phyloP scores from a whole-genome alignment of 768 basidiomycete species.

The Leccinum incarnatum region DNA sequence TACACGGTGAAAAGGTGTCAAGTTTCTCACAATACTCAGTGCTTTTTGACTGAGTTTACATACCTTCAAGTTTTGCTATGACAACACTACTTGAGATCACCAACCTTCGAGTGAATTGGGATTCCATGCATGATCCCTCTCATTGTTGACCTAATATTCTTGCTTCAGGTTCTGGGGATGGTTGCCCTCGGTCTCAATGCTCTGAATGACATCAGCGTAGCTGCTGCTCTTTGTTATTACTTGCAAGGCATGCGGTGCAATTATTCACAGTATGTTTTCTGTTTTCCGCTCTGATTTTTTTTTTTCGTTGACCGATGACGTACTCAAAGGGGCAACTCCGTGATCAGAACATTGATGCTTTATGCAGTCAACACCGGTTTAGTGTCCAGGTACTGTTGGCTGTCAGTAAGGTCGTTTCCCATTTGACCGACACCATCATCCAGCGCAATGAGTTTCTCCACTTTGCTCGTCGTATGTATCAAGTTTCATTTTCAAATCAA shows the following conservation, averaged over 20 bases:
- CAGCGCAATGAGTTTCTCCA: constrained; percentile 39
- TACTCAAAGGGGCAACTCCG: constrained; percentile 45
- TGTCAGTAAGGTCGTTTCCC: neutral
- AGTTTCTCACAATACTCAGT: constrained; percentile 1
- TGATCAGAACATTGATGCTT: constrained; percentile 54
- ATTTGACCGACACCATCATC: neutral
- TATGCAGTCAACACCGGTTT: constrained; percentile 64
- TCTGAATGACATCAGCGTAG: constrained; percentile 50
- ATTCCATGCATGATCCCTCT: neutral
- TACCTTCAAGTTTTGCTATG: constrained; percentile 37
- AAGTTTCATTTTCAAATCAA: neutral
- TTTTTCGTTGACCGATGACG: neutral
- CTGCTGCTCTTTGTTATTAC: constrained; percentile 51
- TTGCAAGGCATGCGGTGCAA: constrained; percentile 53
- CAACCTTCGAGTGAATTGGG: constrained; percentile 42
- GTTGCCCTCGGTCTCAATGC: constrained; percentile 49
- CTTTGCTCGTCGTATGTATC: constrained; percentile 51
- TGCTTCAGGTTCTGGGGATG: constrained; percentile 42
- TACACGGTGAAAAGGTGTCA: constrained; percentile 45
- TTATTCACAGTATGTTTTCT: constrained; percentile 37
- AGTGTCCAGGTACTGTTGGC: constrained; percentile 50
- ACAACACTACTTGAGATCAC: constrained; percentile 41
- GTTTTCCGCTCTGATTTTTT: neutral
- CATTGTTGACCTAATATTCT: neutral
- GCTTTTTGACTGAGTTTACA: neutral